Evolutionary conservation across 768 basidiomycete genomes (phyloP).

Genomic region (Dacryopinax primogenitus): DNA sequence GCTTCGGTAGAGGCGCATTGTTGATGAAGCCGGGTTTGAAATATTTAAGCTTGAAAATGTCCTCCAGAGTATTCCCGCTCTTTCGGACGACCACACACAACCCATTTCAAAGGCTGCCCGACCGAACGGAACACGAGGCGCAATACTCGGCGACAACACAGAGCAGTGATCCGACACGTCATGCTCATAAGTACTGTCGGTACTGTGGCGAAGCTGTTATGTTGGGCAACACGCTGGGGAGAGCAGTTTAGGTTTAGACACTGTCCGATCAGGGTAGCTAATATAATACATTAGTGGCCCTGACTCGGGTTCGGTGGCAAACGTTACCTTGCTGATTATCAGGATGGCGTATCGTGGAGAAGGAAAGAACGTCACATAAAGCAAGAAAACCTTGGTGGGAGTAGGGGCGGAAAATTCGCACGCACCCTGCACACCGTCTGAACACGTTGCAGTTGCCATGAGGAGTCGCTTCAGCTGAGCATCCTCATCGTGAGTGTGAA

Average conservation of each 20-base stretch:
- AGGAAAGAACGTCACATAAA: neutral
- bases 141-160: neutral
- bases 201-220: neutral
- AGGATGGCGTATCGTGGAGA: conserved; percentile 1
- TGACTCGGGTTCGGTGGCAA: neutral
- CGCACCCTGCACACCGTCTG: too few relatives aligned
- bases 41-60: neutral
- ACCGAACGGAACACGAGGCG: neutral
- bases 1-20: too few relatives aligned
- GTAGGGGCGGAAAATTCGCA: too few relatives aligned
- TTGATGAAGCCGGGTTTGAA: too few relatives aligned
- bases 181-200: neutral
- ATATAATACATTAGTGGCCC: neutral
- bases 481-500: too few relatives aligned
- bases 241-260: neutral
- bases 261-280: neutral
- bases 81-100: neutral
- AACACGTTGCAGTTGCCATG: too few relatives aligned
- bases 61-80: neutral
- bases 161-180: neutral
- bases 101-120: neutral
- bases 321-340: conserved; percentile 6
- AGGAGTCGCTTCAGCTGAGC: neutral
- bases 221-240: neutral
- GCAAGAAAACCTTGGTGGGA: neutral